Base-by-base conservation (phyloP, 306 rosid genomes). In the Cercis canadensis region DNA sequence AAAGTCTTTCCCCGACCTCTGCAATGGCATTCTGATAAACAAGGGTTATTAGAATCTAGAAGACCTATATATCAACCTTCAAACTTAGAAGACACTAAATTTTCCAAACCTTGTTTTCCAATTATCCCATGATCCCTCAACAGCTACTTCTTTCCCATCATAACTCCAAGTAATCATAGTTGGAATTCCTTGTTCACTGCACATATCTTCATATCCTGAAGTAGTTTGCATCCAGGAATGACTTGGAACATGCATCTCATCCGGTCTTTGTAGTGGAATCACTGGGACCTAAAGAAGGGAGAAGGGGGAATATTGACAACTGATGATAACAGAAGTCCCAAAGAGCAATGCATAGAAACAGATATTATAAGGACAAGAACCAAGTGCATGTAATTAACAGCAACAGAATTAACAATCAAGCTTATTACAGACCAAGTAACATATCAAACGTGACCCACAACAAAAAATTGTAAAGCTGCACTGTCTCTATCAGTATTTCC, bases 81-180 rank as follows among this genome's bases (percentile, higher is more conserved):
- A 81, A 51, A 58, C 58, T 17, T 62, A 55, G 8, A 75, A 65
- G 32, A 58, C 32, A 50, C 46, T 10, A 61, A 45, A 19, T 19
- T 57, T 55, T 63, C 64, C 70, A 49, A 78, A 94, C 99, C 96
- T 91, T 61, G 86, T 74, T 80, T 85, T 91, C 99, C 99, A 94
- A 79, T 82, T 78, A 81, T 94, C 99, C 99, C 99, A 94, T 14
- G 99, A 91, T 61, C 99, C 99, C 86, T 94, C 92, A 65, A 89
- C 96, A 61, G 84, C 88, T 6, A 94, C 99, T 17, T 91, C 92
- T 70, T 87, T 91, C 46, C 96, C 99, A 65, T 82, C 96, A 77
- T 91, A 80, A 72, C 84, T 76, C 99, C 99, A 94, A 2, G 97
- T 91, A 73, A 94, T 84, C 99, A 94, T 94, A 3, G 97, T 89